A percentile compares a stretch with the other conserved stretches of the same genome.
Conservation (phyloP, 345 rosid genomes). For the Theobroma cacao region DNA sequence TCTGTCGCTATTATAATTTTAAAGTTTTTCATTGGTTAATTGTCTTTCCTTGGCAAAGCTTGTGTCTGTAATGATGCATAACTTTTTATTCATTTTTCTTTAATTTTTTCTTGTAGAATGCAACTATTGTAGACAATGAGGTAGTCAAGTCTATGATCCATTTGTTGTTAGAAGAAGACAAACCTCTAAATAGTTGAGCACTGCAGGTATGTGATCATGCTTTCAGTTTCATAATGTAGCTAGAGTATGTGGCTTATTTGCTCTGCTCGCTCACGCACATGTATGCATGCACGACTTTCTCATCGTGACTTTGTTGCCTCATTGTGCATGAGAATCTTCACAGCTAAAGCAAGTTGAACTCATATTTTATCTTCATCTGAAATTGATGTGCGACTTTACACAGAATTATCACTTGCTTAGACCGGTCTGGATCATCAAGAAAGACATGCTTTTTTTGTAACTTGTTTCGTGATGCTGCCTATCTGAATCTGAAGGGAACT, state of each 20-base stretch:
- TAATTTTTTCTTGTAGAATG: conserved; percentile 42
- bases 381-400: not conserved
- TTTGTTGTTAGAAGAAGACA: conserved; percentile 71
- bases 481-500: not conserved
- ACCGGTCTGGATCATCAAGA: not conserved
- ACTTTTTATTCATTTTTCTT: not conserved
- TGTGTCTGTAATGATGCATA: not conserved
- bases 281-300: not conserved
- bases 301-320: not conserved
- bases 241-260: not conserved
- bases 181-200: conserved; percentile 21
- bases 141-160: conserved; percentile 74
- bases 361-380: not conserved
- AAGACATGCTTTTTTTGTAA: not conserved
- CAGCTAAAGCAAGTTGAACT: not conserved
- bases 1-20: not conserved
- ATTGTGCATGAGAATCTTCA: not conserved
- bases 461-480: not conserved
- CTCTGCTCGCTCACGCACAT: too few relatives aligned
- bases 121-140: conserved; percentile 59
- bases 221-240: not conserved
- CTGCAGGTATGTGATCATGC: not conserved
- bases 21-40: not conserved
- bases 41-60: not conserved
- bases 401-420: not conserved